A percentile compares a stretch with the other conserved stretches of the same genome.
Evolutionary conservation across 192 early-diverging fungal genomes (phyloP).

Genomic region (Diversispora eburnea): DNA sequence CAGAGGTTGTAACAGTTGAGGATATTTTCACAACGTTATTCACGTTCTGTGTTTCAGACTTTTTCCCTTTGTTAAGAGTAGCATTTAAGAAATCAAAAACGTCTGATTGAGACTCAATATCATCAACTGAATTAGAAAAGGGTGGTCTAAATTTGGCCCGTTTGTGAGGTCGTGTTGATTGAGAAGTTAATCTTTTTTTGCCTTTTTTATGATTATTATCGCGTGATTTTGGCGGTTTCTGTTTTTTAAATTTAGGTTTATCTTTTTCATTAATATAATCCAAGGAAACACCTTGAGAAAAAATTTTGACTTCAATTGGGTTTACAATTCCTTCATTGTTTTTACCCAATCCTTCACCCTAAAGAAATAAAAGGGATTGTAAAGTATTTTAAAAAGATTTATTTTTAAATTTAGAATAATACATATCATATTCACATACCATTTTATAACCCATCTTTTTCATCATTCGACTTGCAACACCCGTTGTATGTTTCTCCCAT

Average conservation of each 20-base stretch:
- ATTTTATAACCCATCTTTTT: constrained; percentile 25
- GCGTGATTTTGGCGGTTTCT: background rate
- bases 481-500: constrained; percentile 27
- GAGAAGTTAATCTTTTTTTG: no score
- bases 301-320: constrained; percentile 19
- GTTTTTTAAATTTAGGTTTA: background rate
- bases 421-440: constrained; percentile 3
- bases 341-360: constrained; percentile 26
- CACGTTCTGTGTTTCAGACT: background rate
- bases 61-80: constrained; percentile 4
- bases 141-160: background rate
- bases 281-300: constrained; percentile 8
- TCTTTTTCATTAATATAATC: constrained; percentile 3
- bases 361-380: background rate
- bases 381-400: background rate
- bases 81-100: constrained; percentile 23
- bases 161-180: no score
- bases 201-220: no score
- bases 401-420: background rate
- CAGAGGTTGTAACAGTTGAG: background rate
- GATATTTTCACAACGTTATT: no score
- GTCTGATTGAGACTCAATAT: background rate
- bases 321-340: constrained; percentile 6
- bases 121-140: background rate
- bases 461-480: constrained; percentile 5